These are phyloP conservation scores for Aspergillus coremiiformis DNA, from an alignment of 495 filamentous ascomycete genomes.

Conservation along the genomic window DNA sequence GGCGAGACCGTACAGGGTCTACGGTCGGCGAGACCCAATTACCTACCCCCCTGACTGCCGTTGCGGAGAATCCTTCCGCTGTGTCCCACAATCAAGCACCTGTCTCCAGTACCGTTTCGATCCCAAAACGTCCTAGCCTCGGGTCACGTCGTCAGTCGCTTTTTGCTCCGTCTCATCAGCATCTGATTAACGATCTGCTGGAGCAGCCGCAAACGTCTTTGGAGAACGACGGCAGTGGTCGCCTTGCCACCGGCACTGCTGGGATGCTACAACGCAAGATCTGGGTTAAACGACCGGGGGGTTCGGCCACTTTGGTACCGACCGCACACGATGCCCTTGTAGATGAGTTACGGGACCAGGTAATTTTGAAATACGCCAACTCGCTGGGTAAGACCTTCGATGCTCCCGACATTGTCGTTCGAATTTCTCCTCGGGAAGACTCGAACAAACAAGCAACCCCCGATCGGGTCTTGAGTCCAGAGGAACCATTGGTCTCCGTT, in stretches of 20 bases:
- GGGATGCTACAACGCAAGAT: conserved; percentile 65
- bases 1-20: conserved; percentile 8
- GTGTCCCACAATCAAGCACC: conserved; percentile 17
- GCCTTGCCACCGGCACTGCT: conserved; percentile 13
- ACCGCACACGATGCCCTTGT: conserved; percentile 85
- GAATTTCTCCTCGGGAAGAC: conserved; percentile 49
- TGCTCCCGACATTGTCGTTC: conserved; percentile 74
- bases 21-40: conserved; percentile 20
- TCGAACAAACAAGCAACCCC: conserved; percentile 38
- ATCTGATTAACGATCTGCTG: conserved; percentile 37
- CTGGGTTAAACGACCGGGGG: conserved; percentile 83
- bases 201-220: conserved; percentile 23
- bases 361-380: conserved; percentile 88
- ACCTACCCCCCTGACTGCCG: conserved; percentile 28
- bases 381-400: conserved; percentile 83
- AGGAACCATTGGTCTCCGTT: conserved; percentile 71
- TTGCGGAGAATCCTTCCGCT: conserved; percentile 21
- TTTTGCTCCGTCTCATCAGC: conserved; percentile 38
- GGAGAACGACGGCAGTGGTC: conserved; percentile 16
- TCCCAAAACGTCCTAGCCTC: conserved; percentile 37
- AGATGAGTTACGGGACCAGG: conserved; percentile 89
- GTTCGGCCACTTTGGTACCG: conserved; percentile 79
- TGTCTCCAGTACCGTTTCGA: conserved; percentile 12
- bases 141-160: conserved; percentile 44
- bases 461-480: conserved; percentile 71